These are phyloP conservation scores for Chalciporus piperatus DNA, from an alignment of 768 basidiomycete genomes.

Conservation along the genomic window DNA sequence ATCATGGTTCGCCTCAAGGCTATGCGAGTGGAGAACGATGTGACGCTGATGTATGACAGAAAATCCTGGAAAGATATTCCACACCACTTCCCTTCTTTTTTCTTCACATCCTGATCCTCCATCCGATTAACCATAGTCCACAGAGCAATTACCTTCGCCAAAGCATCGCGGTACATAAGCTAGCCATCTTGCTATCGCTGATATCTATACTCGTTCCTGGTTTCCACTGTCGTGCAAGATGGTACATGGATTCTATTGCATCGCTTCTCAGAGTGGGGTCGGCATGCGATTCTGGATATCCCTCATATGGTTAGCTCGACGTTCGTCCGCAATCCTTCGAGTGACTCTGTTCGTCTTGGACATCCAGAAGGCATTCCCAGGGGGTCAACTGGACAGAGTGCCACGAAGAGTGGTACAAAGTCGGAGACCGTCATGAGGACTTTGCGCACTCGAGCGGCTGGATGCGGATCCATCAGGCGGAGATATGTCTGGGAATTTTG, in stretches of 20 bases:
- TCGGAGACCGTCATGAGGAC: background rate
- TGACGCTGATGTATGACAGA: background rate
- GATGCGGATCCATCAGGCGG: background rate
- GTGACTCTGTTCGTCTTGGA: background rate
- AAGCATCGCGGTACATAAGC: background rate
- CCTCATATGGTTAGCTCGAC: too few relatives aligned
- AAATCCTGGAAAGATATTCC: slow-evolving; percentile 3
- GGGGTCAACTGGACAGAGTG: too few relatives aligned
- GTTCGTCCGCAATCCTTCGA: background rate
- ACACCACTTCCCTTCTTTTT: background rate
- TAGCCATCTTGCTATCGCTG: background rate
- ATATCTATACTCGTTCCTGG: background rate
- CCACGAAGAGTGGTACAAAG: background rate
- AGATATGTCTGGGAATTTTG: slow-evolving; percentile 1
- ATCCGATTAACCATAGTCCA: background rate
- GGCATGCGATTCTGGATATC: too few relatives aligned
- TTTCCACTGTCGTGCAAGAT: background rate
- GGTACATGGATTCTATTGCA: too few relatives aligned
- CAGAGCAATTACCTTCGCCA: background rate
- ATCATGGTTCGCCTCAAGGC: background rate
- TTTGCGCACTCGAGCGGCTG: background rate
- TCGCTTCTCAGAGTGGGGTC: too few relatives aligned
- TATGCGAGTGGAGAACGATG: background rate
- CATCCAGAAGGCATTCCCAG: background rate
- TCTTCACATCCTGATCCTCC: slow-evolving; percentile 14